These are phyloP conservation scores for Mortierella sp. DNA, from an alignment of 371 early-diverging fungal genomes.

Conservation along the genomic window DNA sequence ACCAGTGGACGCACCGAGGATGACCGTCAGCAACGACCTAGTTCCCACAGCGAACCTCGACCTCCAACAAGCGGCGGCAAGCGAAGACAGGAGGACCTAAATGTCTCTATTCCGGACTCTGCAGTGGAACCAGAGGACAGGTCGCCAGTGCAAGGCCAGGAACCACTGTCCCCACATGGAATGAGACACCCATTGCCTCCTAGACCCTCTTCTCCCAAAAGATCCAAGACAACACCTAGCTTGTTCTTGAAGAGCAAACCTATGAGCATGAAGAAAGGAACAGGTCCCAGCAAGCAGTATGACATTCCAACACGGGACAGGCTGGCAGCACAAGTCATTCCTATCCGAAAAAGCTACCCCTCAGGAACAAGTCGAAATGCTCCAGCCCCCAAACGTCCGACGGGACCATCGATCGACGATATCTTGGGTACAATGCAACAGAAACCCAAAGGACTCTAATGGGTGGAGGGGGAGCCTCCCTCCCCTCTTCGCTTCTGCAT, in stretches of 20 bases:
- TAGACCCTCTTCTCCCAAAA: constrained; percentile 32
- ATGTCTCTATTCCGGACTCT: not conserved
- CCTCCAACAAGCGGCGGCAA: not conserved
- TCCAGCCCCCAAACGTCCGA: constrained; percentile 1
- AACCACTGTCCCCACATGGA: too few relatives aligned
- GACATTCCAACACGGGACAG: constrained; percentile 31
- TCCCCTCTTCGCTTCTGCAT: not conserved
- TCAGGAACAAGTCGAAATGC: constrained; percentile 13
- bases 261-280: constrained; percentile 23
- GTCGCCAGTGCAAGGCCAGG: too few relatives aligned
- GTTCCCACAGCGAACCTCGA: not conserved
- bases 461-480: too few relatives aligned
- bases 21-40: too few relatives aligned
- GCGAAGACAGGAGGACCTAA: constrained; percentile 12
- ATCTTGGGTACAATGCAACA: constrained; percentile 25
- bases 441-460: constrained; percentile 2
- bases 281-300: constrained; percentile 11
- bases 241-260: constrained; percentile 46
- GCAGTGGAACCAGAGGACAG: not conserved
- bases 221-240: constrained; percentile 23
- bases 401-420: constrained; percentile 37
- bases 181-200: not conserved
- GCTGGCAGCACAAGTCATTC: constrained; percentile 38
- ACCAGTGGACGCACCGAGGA: too few relatives aligned
- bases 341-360: constrained; percentile 43